Evolutionary conservation across 108 stramenopile genomes (phyloP).

Genomic region (Phaeodactylum tricornutum): DNA sequence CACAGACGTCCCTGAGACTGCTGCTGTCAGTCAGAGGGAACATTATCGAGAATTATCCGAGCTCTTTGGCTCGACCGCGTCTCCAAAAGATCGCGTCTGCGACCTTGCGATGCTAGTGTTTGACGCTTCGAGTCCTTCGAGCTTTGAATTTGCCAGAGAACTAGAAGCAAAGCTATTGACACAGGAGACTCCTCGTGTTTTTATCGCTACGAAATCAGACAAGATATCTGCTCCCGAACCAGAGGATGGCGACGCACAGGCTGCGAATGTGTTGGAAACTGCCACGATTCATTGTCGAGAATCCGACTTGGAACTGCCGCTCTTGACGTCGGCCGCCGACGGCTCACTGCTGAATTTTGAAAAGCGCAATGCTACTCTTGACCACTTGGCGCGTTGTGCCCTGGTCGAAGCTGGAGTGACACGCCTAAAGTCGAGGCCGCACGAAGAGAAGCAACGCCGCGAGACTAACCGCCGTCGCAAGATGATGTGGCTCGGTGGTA

Average conservation of each 20-base stretch:
- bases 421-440: conserved; percentile 42
- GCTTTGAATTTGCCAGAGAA: conserved; percentile 45
- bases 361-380: conserved; percentile 6
- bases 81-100: conserved; percentile 18
- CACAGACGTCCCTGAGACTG: conserved; percentile 43
- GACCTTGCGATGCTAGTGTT: conserved; percentile 59
- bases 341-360: not conserved
- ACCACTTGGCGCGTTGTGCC: conserved; percentile 44
- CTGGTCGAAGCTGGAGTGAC: conserved; percentile 12
- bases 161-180: conserved; percentile 38
- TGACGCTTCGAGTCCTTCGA: conserved; percentile 22
- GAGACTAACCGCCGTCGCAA: conserved; percentile 24
- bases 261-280: conserved; percentile 21
- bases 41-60: conserved; percentile 16
- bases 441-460: conserved; percentile 44
- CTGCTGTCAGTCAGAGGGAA: conserved; percentile 12
- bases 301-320: conserved; percentile 55
- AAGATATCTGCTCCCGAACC: too few relatives aligned
- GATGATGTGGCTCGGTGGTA: conserved; percentile 47
- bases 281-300: conserved; percentile 43
- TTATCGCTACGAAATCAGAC: not conserved
- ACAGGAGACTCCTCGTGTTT: conserved; percentile 51
- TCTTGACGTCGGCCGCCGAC: conserved; percentile 19
- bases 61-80: conserved; percentile 1
- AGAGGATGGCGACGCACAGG: too few relatives aligned